These are phyloP conservation scores for Pestalotiopsis sp. DNA, from an alignment of 2,329 filamentous ascomycete species.

Conservation along the genomic window DNA sequence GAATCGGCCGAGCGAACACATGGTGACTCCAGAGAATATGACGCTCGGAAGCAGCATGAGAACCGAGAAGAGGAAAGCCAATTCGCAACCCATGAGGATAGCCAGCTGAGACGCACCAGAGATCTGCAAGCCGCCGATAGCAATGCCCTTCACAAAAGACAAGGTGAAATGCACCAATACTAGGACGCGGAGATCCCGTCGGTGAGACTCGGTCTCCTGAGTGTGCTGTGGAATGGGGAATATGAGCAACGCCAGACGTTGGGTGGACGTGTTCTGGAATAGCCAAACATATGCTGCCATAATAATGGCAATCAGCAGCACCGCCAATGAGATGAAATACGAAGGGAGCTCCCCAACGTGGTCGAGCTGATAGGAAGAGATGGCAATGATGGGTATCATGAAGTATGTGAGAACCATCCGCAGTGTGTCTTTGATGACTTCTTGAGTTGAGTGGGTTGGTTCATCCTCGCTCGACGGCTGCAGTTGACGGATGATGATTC, in stretches of 20 bases:
- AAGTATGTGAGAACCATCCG: slow-evolving; percentile 21
- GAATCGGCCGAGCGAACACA: neutral
- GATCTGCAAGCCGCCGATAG: slow-evolving; percentile 20
- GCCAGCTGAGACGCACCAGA: slow-evolving; percentile 18
- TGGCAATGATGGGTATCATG: slow-evolving; percentile 19
- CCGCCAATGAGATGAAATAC: slow-evolving; percentile 16
- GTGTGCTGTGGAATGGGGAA: slow-evolving; percentile 15
- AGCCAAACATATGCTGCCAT: slow-evolving; percentile 17
- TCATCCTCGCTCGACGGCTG: neutral
- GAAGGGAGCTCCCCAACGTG: slow-evolving; percentile 15
- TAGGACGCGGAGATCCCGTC: slow-evolving; percentile 17
- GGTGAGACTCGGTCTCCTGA: neutral
- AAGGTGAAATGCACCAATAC: slow-evolving; percentile 18
- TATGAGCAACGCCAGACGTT: slow-evolving; percentile 18
- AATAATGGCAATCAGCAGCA: slow-evolving; percentile 13
- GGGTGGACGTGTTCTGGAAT: slow-evolving; percentile 14
- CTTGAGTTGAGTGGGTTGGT: neutral
- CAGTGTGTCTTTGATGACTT: slow-evolving; percentile 7
- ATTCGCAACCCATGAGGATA: slow-evolving; percentile 17
- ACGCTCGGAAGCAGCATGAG: slow-evolving; percentile 19
- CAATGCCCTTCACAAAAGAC: slow-evolving; percentile 17
- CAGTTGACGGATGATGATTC: neutral
- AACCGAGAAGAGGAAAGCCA: slow-evolving; percentile 17
- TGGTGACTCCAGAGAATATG: neutral
- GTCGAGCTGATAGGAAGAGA: slow-evolving; percentile 20